These are phyloP conservation scores for Globisporangium nodosum DNA, from an alignment of 352 stramenopile genomes.

Conservation along the genomic window DNA sequence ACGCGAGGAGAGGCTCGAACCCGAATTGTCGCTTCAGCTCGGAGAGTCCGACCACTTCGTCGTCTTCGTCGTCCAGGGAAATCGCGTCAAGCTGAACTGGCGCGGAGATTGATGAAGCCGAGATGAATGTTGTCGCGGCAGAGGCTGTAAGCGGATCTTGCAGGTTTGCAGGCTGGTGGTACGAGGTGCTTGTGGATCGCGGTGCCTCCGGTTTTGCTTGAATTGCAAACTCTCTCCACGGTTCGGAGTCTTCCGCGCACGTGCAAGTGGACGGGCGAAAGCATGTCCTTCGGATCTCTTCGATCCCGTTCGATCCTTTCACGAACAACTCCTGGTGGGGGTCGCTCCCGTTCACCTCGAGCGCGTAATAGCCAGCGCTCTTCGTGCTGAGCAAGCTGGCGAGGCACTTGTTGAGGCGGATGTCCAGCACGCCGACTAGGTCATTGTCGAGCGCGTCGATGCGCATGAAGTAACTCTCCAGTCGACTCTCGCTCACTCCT, in stretches of 20 bases:
- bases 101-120: neutral
- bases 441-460: constrained; percentile 65
- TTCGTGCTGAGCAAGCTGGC: constrained; percentile 23
- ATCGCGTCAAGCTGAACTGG: neutral
- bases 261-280: constrained; percentile 33
- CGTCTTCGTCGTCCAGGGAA: neutral
- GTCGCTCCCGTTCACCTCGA: constrained; percentile 54
- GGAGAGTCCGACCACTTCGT: constrained; percentile 40
- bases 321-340: constrained; percentile 45
- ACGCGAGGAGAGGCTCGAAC: constrained; percentile 24
- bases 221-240: constrained; percentile 53
- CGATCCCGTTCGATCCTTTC: neutral
- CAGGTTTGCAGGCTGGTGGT: neutral
- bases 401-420: constrained; percentile 38
- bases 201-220: constrained; percentile 5
- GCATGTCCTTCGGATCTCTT: constrained; percentile 29
- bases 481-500: constrained; percentile 26
- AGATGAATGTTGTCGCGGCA: constrained; percentile 2
- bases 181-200: neutral
- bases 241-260: constrained; percentile 40
- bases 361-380: constrained; percentile 39
- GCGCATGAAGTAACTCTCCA: constrained; percentile 46
- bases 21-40: constrained; percentile 68
- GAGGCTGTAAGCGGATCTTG: neutral
- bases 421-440: constrained; percentile 46